Base-by-base conservation (phyloP, 306 rosid genomes). In the Senna tora region DNA sequence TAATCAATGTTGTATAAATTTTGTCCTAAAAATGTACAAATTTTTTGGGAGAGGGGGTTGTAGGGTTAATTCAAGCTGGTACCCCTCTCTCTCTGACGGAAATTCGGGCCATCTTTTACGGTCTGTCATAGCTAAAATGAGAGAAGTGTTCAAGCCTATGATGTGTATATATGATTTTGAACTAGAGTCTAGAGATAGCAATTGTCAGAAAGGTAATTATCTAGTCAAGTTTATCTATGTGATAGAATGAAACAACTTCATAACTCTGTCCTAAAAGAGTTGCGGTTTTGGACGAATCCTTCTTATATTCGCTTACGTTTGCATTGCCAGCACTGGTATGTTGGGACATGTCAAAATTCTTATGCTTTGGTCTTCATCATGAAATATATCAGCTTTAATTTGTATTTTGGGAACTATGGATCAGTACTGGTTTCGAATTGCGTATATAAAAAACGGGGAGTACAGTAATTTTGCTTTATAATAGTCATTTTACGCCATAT, bases 1-100 rank as follows among this genome's bases (percentile, higher is more conserved):
- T 68, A 51, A 41, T 70, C 30, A 17, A 41, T 33, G 20, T 19
- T 75, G 58, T 63, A 6, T 33, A 33, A 33, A 33, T 33, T n/a
- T n/a, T n/a, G n/a, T n/a, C n/a, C n/a, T n/a, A n/a, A n/a, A n/a
- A n/a, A n/a, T n/a, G n/a, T n/a, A n/a, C n/a, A n/a, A n/a, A n/a
- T n/a, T n/a, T n/a, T n/a, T n/a, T n/a, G n/a, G n/a, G n/a, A n/a
- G n/a, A n/a, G n/a, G n/a, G n/a, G n/a, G n/a, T n/a, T n/a, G n/a
- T n/a, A n/a, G n/a, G n/a, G n/a, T n/a, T n/a, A n/a, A n/a, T n/a
- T 12, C 17, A 15, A 57, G 20, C 17, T 1, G 14, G 19, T 28
- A 33, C 64, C 38, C 64, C 22, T 32, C 30, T 9, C 14, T n/a
- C 7, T 36, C 4, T 50, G 25, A 11, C 7, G 12, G 25, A 4